Percentiles rank a stretch among this genome's conserved stretches.
Evolutionary conservation across 768 basidiomycete genomes (phyloP).

Genomic region (Lyophyllum decastes): DNA sequence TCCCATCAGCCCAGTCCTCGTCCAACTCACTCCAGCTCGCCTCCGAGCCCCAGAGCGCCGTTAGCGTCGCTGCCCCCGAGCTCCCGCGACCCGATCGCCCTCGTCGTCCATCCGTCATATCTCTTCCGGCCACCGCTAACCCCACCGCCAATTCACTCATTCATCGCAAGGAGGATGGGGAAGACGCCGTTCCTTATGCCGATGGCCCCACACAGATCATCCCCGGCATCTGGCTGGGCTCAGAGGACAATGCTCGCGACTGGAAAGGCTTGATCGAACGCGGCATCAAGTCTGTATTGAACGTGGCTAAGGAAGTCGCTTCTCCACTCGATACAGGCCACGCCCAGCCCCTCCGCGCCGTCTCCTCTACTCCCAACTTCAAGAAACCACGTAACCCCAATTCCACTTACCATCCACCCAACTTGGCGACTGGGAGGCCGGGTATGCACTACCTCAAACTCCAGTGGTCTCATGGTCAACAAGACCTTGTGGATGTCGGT

Average conservation of each 20-base stretch:
- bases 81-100: conserved; percentile 34
- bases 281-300: conserved; percentile 80
- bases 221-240: conserved; percentile 87
- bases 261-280: conserved; percentile 70
- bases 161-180: conserved; percentile 64
- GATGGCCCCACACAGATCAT: conserved; percentile 84
- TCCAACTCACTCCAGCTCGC: conserved; percentile 47
- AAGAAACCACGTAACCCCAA: conserved; percentile 36
- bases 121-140: conserved; percentile 59
- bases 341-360: conserved; percentile 54
- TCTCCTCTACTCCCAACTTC: conserved; percentile 71
- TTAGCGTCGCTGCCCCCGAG: conserved; percentile 32
- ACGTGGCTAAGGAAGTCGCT: conserved; percentile 90
- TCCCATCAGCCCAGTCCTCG: conserved; percentile 64
- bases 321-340: conserved; percentile 61
- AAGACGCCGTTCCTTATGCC: conserved; percentile 67
- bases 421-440: conserved; percentile 70
- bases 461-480: conserved; percentile 92
- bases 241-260: conserved; percentile 89
- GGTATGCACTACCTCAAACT: conserved; percentile 87
- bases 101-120: conserved; percentile 71
- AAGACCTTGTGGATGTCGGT: conserved; percentile 78
- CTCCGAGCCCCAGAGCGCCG: conserved; percentile 32
- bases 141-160: conserved; percentile 50
- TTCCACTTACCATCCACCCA: conserved; percentile 66